A percentile compares a stretch with the other conserved stretches of the same genome.
These are phyloP conservation scores for Artemisia tridentata DNA, from an alignment of 129 eudicot species.

Conservation along the genomic window DNA sequence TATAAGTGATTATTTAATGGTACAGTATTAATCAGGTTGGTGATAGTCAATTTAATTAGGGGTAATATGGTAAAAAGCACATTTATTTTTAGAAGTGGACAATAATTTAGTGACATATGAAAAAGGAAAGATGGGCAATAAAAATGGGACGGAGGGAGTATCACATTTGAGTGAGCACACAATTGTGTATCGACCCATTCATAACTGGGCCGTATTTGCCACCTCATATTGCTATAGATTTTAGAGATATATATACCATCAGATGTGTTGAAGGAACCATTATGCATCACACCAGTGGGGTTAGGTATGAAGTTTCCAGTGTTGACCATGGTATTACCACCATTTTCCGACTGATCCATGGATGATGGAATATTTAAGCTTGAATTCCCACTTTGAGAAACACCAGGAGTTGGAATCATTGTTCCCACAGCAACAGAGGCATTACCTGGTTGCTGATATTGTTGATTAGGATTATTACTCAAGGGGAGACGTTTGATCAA, in stretches of 20 bases:
- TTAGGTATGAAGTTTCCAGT: conserved; percentile 57
- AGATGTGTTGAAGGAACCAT: conserved; percentile 51
- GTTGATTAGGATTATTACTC: conserved; percentile 48
- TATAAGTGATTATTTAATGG: no score
- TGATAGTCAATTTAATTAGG: no score
- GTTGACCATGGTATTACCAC: conserved; percentile 39
- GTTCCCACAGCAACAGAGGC: conserved; percentile 60
- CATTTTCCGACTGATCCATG: conserved; percentile 43
- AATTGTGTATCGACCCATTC: background rate
- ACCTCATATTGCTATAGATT: background rate
- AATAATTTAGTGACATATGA: no score
- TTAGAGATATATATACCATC: conserved; percentile 40
- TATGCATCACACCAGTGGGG: conserved; percentile 35
- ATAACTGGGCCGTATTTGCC: background rate
- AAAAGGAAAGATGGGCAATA: no score
- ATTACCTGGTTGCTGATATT: conserved; percentile 50
- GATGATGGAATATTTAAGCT: conserved; percentile 50
- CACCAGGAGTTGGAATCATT: conserved; percentile 96
- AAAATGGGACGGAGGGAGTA: background rate
- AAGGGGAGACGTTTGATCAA: conserved; percentile 44
- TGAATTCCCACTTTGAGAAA: conserved; percentile 67
- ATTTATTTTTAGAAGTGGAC: no score
- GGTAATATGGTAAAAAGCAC: background rate
- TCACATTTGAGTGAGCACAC: background rate
- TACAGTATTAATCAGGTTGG: no score